phyloP scores from a whole-genome alignment of 2,329 filamentous ascomycete genomes.

The Onygena corvina region DNA sequence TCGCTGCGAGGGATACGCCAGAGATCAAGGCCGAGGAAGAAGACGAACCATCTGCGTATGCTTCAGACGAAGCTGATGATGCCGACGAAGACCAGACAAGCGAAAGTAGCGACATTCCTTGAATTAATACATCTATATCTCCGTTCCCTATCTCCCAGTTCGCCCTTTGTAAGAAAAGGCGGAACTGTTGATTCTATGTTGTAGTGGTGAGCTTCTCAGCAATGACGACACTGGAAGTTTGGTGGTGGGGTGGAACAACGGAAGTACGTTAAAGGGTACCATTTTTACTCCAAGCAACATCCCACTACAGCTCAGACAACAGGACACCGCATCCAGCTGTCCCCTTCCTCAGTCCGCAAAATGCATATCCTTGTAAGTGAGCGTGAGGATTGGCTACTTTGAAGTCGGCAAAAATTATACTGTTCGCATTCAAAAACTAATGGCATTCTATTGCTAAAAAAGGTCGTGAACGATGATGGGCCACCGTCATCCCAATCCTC shows the following conservation, averaged over 20 bases:
- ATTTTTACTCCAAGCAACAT: neutral
- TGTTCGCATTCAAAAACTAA: constrained; percentile 10
- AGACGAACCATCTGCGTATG: neutral
- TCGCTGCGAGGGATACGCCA: neutral
- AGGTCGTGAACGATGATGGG: constrained; percentile 61
- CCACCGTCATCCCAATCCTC: constrained; percentile 66
- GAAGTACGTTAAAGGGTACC: neutral
- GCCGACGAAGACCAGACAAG: neutral
- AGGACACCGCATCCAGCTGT: neutral
- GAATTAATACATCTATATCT: too few relatives aligned
- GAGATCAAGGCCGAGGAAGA: constrained; percentile 9
- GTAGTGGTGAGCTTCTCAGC: neutral
- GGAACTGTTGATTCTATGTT: neutral
- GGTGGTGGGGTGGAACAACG: neutral
- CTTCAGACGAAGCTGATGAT: constrained; percentile 10
- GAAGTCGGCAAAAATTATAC: neutral
- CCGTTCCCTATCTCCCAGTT: too few relatives aligned
- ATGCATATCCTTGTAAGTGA: constrained; percentile 43
- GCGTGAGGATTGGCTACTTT: neutral
- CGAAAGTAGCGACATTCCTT: neutral
- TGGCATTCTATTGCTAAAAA: constrained; percentile 9
- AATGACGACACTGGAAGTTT: neutral
- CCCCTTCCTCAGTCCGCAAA: constrained; percentile 8
- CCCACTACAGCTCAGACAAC: neutral
- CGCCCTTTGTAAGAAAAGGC: neutral